Conservation (phyloP, 208 protist genomes). For the Leishmania gerbilli region DNA sequence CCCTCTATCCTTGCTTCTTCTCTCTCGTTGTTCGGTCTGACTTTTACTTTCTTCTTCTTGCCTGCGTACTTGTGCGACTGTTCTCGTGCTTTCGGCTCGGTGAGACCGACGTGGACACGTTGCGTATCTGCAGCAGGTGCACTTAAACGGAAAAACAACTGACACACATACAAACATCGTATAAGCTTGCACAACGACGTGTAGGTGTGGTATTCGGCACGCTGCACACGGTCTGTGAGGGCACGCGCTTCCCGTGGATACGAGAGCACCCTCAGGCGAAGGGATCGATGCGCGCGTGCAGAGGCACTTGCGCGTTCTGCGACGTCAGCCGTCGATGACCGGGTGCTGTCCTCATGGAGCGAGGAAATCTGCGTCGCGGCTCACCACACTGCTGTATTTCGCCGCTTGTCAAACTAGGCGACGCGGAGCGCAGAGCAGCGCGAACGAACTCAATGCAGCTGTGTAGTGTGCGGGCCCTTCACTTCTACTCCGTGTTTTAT, state of each 20-base stretch:
- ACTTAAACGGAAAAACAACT: background rate
- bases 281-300: background rate
- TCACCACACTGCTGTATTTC: background rate
- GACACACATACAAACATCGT: background rate
- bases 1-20: background rate
- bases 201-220: background rate
- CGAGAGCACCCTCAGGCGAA: background rate
- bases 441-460: background rate
- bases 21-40: background rate
- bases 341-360: background rate
- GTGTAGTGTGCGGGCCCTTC: background rate
- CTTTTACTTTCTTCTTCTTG: background rate
- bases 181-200: background rate
- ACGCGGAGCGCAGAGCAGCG: background rate
- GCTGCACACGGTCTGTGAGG: background rate
- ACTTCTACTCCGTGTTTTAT: conserved; percentile 6
- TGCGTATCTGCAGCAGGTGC: background rate
- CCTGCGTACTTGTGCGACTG: background rate
- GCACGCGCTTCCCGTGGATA: background rate
- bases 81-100: background rate
- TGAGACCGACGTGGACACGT: background rate
- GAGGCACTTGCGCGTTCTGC: background rate
- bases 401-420: background rate
- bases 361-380: background rate
- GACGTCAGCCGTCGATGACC: background rate